Percentiles rank a stretch among this genome's conserved stretches.
Conservation (phyloP, 140 eudicot genomes). For the Anethum foeniculum region DNA sequence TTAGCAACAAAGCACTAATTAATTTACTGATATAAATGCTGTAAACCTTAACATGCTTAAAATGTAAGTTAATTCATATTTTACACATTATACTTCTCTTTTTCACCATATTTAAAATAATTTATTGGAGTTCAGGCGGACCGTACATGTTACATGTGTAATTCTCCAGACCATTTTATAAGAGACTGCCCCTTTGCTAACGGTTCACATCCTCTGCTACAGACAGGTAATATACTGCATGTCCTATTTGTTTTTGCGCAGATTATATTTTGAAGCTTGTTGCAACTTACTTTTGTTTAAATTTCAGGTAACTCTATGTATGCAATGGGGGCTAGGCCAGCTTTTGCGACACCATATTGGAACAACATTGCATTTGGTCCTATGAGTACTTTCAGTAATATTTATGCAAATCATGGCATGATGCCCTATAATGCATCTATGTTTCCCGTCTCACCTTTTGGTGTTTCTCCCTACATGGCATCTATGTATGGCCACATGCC, state of each 20-base stretch:
- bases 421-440: constrained; percentile 45
- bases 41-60: background rate
- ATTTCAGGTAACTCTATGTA: constrained; percentile 40
- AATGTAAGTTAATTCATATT: background rate
- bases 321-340: constrained; percentile 44
- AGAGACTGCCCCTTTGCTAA: constrained; percentile 66
- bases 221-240: constrained; percentile 29
- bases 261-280: background rate
- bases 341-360: constrained; percentile 65
- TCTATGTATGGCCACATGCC: constrained; percentile 41
- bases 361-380: constrained; percentile 38
- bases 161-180: constrained; percentile 72
- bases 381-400: constrained; percentile 44
- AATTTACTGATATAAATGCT: background rate
- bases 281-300: background rate
- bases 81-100: background rate
- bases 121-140: constrained; percentile 34
- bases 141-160: constrained; percentile 73
- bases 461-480: constrained; percentile 45
- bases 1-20: background rate
- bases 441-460: constrained; percentile 49
- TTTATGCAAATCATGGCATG: constrained; percentile 67
- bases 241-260: background rate
- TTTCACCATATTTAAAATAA: background rate
- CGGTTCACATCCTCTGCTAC: constrained; percentile 32